Evolutionary conservation across 164 flowering plant species (phyloP).

Genomic region (Vitis amurensis): DNA sequence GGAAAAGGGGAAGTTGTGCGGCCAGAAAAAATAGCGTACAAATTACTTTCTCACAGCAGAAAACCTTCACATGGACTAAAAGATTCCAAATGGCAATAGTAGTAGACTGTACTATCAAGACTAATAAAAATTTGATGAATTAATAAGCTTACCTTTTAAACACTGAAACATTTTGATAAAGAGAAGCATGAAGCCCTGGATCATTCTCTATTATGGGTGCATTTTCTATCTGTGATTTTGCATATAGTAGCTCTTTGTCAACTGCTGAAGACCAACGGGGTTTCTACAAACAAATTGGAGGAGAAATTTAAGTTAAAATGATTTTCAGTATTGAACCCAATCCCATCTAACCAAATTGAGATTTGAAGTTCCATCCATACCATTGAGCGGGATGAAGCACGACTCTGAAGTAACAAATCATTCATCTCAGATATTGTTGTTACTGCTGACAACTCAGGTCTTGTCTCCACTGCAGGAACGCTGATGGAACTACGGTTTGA

Average conservation of each 20-base stretch:
- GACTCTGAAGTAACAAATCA: conserved; percentile 36
- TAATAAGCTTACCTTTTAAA: conserved; percentile 47
- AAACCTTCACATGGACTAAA: not conserved
- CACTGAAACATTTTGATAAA: conserved; percentile 56
- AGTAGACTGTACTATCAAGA: no score
- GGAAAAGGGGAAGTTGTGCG: no score
- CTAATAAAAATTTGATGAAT: not conserved
- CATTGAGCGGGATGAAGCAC: conserved; percentile 33
- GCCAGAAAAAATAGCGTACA: no score
- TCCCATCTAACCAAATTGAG: not conserved
- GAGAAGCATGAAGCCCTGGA: conserved; percentile 49
- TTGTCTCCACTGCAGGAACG: conserved; percentile 17
- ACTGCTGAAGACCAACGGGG: conserved; percentile 49
- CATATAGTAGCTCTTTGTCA: conserved; percentile 48
- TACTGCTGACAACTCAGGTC: conserved; percentile 22
- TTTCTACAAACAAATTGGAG: conserved; percentile 29
- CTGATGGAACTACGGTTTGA: conserved; percentile 3
- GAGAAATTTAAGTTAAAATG: conserved; percentile 3
- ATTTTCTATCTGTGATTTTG: conserved; percentile 47
- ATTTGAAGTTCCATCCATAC: conserved; percentile 24
- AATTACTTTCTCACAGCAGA: no score
- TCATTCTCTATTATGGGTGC: conserved; percentile 38
- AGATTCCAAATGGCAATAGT: not conserved
- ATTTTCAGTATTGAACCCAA: not conserved
- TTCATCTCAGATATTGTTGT: conserved; percentile 56